Evolutionary conservation across 768 basidiomycete genomes (phyloP).

Genomic region (Sistotremastrum suecicum): DNA sequence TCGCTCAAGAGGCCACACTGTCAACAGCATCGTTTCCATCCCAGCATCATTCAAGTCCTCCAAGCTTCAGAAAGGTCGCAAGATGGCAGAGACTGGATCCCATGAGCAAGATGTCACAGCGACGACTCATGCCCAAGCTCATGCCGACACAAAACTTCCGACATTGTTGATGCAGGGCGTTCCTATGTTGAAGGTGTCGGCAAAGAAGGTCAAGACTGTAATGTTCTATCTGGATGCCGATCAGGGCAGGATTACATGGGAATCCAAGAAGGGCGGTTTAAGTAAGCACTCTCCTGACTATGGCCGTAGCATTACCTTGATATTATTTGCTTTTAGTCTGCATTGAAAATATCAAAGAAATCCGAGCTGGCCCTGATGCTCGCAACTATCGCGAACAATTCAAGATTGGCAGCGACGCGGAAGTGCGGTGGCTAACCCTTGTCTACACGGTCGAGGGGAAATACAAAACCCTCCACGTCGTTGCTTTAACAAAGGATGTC

Average conservation of each 20-base stretch:
- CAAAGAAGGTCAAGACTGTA: constrained; percentile 58
- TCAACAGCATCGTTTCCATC: no score
- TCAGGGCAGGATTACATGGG: constrained; percentile 67
- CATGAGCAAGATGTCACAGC: no score
- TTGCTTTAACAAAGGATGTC: constrained; percentile 53
- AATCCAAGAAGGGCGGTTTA: constrained; percentile 54
- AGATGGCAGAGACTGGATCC: no score
- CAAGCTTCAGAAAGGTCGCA: no score
- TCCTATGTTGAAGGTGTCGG: constrained; percentile 72
- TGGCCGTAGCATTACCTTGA: neutral
- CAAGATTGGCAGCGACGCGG: constrained; percentile 43
- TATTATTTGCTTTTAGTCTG: constrained; percentile 36
- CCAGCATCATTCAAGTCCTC: no score
- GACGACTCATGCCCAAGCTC: constrained; percentile 13
- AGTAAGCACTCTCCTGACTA: constrained; percentile 26
- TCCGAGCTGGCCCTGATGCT: constrained; percentile 60
- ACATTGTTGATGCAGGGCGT: constrained; percentile 44
- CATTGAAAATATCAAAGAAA: constrained; percentile 77
- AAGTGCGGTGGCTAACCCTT: constrained; percentile 72
- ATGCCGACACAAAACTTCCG: constrained; percentile 38
- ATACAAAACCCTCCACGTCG: constrained; percentile 79
- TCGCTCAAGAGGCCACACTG: no score
- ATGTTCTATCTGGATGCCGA: constrained; percentile 66
- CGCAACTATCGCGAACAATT: constrained; percentile 60
- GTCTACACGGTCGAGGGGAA: constrained; percentile 64